These are phyloP conservation scores for Petrea volubilis DNA, from an alignment of 257 asterid species.

Conservation along the genomic window DNA sequence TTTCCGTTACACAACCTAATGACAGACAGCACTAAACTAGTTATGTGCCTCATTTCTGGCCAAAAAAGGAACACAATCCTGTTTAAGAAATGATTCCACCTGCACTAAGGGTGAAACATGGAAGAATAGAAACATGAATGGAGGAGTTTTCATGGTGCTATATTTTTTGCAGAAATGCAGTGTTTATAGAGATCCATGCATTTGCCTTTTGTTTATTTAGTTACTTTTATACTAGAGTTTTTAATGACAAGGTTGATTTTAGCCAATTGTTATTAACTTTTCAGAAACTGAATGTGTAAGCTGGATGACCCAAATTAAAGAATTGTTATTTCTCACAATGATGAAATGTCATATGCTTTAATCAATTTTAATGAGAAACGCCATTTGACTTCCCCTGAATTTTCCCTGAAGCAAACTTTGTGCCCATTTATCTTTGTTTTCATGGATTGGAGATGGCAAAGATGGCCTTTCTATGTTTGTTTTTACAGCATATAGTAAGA, in stretches of 20 bases:
- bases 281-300: neutral
- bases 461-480: neutral
- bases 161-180: neutral
- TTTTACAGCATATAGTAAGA: constrained; percentile 9
- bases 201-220: neutral
- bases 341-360: neutral
- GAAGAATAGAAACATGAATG: neutral
- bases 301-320: neutral
- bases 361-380: neutral
- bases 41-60: neutral
- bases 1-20: neutral
- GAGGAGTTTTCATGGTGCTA: neutral
- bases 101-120: too few species aligned
- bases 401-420: neutral
- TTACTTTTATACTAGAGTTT: neutral
- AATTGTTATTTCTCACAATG: neutral
- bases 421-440: constrained; percentile 10
- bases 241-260: neutral
- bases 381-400: neutral
- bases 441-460: neutral
- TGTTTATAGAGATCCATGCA: neutral
- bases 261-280: neutral
- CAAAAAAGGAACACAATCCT: neutral
- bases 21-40: neutral
- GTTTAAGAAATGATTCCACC: neutral